Percentiles rank a stretch among this genome's conserved stretches.
Conservation (phyloP, 495 filamentous ascomycete species). For the Penicillium goetzii region DNA sequence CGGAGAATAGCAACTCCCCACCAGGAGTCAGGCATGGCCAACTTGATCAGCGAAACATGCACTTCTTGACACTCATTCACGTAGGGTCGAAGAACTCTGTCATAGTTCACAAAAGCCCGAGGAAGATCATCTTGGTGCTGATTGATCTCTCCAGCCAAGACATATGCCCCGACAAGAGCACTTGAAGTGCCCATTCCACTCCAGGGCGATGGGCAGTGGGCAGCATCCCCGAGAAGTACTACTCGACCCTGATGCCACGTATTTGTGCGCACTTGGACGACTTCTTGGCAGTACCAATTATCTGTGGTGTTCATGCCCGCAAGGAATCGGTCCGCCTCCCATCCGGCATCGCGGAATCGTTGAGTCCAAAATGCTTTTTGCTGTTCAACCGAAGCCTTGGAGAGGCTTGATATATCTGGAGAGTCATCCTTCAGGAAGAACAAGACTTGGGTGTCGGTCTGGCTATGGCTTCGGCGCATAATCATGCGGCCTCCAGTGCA, state of each 20-base stretch:
- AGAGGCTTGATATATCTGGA: slow-evolving; percentile 22
- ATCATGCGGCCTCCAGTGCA: slow-evolving; percentile 31
- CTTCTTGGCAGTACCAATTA: slow-evolving; percentile 54
- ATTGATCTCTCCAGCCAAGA: slow-evolving; percentile 57
- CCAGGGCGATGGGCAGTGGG: slow-evolving; percentile 51
- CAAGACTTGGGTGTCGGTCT: slow-evolving; percentile 28
- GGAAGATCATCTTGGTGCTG: slow-evolving; percentile 24
- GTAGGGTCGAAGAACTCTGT: slow-evolving; percentile 33
- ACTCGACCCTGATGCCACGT: slow-evolving; percentile 53
- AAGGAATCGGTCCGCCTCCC: slow-evolving; percentile 46
- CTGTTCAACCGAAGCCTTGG: slow-evolving; percentile 21
- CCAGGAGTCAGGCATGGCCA: slow-evolving; percentile 24
- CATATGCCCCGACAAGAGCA: slow-evolving; percentile 53
- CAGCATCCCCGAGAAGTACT: slow-evolving; percentile 60
- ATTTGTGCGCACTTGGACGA: slow-evolving; percentile 45
- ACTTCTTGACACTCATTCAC: slow-evolving; percentile 36
- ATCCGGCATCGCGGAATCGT: slow-evolving; percentile 49
- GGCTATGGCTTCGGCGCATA: slow-evolving; percentile 30
- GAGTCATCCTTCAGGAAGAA: slow-evolving; percentile 28
- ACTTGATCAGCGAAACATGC: slow-evolving; percentile 19
- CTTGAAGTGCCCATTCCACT: slow-evolving; percentile 55
- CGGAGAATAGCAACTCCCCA: slow-evolving; percentile 34
- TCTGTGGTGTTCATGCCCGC: slow-evolving; percentile 44
- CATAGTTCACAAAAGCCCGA: slow-evolving; percentile 34
- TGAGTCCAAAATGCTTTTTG: slow-evolving; percentile 35